phyloP scores from a whole-genome alignment of 805 yeast species.

The Candida maris region DNA sequence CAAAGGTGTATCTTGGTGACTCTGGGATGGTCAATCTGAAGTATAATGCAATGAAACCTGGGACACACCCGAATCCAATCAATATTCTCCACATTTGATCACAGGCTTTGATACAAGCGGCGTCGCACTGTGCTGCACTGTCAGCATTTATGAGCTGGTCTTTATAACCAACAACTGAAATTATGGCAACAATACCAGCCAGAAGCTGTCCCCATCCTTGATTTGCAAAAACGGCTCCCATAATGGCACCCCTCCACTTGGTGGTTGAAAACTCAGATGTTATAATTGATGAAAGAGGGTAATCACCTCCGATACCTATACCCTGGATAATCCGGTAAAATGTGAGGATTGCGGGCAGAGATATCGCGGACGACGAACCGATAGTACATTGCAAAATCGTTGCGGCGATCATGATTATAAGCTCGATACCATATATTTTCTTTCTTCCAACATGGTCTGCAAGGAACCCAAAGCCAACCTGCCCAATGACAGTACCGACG shows the following conservation, averaged over 20 bases:
- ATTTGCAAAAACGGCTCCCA: constrained; percentile 95
- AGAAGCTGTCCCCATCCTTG: constrained; percentile 95
- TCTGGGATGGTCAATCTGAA: constrained; percentile 93
- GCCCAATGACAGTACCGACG: constrained; percentile 92
- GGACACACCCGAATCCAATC: constrained; percentile 86
- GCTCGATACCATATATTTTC: constrained; percentile 80
- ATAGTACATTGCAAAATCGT: constrained; percentile 72
- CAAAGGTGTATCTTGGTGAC: constrained; percentile 88
- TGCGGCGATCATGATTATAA: constrained; percentile 78
- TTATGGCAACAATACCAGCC: constrained; percentile 80
- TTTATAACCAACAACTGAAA: constrained; percentile 77
- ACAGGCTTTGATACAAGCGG: constrained; percentile 67
- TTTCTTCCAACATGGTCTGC: constrained; percentile 87
- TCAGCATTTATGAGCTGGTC: constrained; percentile 51
- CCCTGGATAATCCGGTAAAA: constrained; percentile 87
- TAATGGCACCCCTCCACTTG: constrained; percentile 96
- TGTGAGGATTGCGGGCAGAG: constrained; percentile 68
- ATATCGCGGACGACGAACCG: constrained; percentile 69
- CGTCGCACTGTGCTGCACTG: constrained; percentile 57
- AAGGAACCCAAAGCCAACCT: constrained; percentile 74
- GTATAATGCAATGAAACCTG: constrained; percentile 80
- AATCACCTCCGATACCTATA: constrained; percentile 97
- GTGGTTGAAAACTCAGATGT: constrained; percentile 92
- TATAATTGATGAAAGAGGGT: constrained; percentile 89
- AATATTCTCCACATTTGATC: constrained; percentile 95